Base-by-base conservation (phyloP, 495 filamentous ascomycete species). In the Penicillium arizonense region DNA sequence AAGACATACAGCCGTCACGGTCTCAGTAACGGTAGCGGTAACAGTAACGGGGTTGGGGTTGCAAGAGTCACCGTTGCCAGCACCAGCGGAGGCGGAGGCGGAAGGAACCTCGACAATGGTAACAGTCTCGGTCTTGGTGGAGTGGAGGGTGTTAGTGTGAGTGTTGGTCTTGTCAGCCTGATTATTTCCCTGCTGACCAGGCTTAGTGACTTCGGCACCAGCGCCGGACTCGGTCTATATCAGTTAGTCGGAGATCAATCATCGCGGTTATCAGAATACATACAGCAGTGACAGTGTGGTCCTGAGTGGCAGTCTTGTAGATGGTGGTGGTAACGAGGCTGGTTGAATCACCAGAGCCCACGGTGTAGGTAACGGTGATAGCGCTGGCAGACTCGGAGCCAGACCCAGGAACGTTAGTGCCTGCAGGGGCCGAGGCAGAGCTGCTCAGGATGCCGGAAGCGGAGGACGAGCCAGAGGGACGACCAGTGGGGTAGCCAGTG, bases 321-420 rank as follows among this genome's bases (percentile, higher is more conserved):
- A 83, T 74, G 16, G 80, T 83, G 44, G 81, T 84, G 24, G 81
- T 83, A 13, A 83, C 68, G 35, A 83, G 73, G 36, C 70, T 78
- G 49, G 77, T 77, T 0, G 78, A 79, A 13, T 77, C 68, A 46
- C 82, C 82, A 41, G 71, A 61, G 45, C 77, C 77, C 36, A 79
- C 79, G 20, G 77, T 84, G 79, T 85, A 94, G 28, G 76, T 80
- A 14, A 87, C 60, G 50, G 73, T 79, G 47, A 80, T 68, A 61
- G 81, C 81, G 47, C 55, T 51, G 34, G 62, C 58, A 41, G 64
- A 14, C 11, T 14, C 37, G 46, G 57, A 47, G n/a, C 21, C 40
- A 38, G 43, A 16, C 18, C 50, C 37, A 26, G 61, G 37, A 26
- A 38, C 45, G 24, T 24, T 37, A 6, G 43, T 37, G n/a, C 53